Base-by-base conservation (phyloP, 495 filamentous ascomycete species). In the Lophium mytilinum region DNA sequence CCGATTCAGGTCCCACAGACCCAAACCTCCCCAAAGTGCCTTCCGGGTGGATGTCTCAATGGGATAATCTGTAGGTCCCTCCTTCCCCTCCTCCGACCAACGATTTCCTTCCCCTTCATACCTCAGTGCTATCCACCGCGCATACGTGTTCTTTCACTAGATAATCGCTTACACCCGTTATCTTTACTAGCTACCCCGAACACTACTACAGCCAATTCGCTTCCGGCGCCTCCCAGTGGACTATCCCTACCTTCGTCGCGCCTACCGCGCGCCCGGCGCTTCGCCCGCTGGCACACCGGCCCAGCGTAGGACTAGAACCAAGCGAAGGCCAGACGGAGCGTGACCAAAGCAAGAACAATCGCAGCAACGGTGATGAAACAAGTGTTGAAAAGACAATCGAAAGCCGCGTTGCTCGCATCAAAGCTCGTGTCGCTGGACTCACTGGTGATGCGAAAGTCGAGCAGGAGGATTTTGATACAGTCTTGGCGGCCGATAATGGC, bases 271-370 rank as follows among this genome's bases (percentile, higher is more conserved):
- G 17, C 60, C 58, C 30, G 55, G 54, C 6, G 64, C 62, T 42
- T 67, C 68, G 10, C 62, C 66, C 33, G 54, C 53, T 8, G 51
- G 54, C 50, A 74, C 72, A 15, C 71, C 71, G 33, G 63, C 63
- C 17, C 61, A 67, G 10, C n/a, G n/a, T n/a, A n/a, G n/a, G n/a
- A n/a, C 68, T 77, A 89, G 47, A 92, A 90, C 1, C 91, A 92
- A 6, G 92, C 96, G 69, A 97, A 97, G 74, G n/a, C n/a, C n/a
- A n/a, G n/a, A n/a, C n/a, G n/a, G n/a, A n/a, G n/a, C n/a, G n/a
- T n/a, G n/a, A n/a, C n/a, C n/a, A n/a, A n/a, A n/a, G n/a, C n/a
- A n/a, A n/a, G n/a, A n/a, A n/a, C n/a, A n/a, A n/a, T n/a, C n/a
- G n/a, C n/a, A n/a, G n/a, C n/a, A n/a, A n/a, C n/a, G n/a, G n/a